Conservation (phyloP, 1,284 basidiomycete genomes). For the Puccinia horiana region DNA sequence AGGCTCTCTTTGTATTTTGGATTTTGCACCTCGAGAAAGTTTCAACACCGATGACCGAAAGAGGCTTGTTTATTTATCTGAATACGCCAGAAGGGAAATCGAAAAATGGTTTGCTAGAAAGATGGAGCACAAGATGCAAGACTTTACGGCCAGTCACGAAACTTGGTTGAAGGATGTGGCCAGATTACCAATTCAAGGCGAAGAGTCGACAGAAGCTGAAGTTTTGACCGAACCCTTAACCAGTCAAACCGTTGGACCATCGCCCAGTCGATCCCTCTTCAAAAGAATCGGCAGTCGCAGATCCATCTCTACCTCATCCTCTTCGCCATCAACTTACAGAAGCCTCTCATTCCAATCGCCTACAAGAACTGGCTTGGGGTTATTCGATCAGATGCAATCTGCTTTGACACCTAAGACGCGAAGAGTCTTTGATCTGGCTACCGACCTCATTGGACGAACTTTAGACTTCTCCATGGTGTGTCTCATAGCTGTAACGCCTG, state of each 20-base stretch:
- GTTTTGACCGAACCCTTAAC: not conserved
- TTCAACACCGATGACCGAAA: slow-evolving; percentile 53
- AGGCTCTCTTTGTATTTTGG: slow-evolving; percentile 55
- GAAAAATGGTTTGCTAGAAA: slow-evolving; percentile 51
- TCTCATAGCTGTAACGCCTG: slow-evolving; percentile 48
- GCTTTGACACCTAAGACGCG: slow-evolving; percentile 51
- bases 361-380: not conserved
- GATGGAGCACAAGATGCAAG: slow-evolving; percentile 27
- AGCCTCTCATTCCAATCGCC: not conserved
- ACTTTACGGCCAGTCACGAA: not conserved
- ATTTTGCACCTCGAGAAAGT: slow-evolving; percentile 52
- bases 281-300: not conserved
- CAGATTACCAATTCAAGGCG: not conserved
- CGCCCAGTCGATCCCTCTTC: not conserved
- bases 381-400: slow-evolving; percentile 15
- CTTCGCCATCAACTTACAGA: not conserved
- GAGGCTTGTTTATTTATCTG: slow-evolving; percentile 52
- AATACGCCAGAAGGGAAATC: slow-evolving; percentile 52
- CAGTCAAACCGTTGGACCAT: not conserved
- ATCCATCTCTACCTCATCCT: not conserved
- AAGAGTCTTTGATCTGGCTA: slow-evolving; percentile 54
- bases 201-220: not conserved
- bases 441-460: slow-evolving; percentile 51
- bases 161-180: not conserved
- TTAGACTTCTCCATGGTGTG: slow-evolving; percentile 55